Evolutionary conservation across 805 yeast species (phyloP), one percentile per base, ranked within the genome.

Genomic region (Brettanomyces bruxellensis): DNA sequence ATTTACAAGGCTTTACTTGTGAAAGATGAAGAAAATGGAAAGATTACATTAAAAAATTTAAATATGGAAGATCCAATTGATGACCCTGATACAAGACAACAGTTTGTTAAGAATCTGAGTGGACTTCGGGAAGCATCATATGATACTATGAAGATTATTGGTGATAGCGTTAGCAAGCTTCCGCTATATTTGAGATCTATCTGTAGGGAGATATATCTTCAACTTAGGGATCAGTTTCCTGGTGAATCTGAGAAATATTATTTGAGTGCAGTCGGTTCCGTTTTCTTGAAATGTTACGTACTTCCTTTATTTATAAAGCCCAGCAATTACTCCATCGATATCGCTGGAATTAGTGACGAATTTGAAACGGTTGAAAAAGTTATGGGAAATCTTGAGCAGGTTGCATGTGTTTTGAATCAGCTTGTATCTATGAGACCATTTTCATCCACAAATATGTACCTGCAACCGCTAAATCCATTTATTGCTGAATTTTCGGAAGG

Each of bases 391-490:
- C 62, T 88, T 47, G 56, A 63, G 18, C 76, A 76, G 45, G 67
- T 86, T 41, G 66, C 79, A 32, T 73, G 79, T 47, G 76, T 84
- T 9, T 55, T 87, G 44, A 67, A 74, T 32, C 95, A 86, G 60
- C 61, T 85, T 35, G 81, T 84, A 23, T 62, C 79, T 4, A 79
- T 87, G 80, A 72, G 74, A 50, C 78, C 86, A 2, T 87, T 88
- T 64, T 76, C 75, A 12, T 52, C 65, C 1, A 72, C 72, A 28
- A 80, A 84, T 52, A 76, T 81, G 42, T 87, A 79, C 60, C 64
- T 87, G 54, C 89, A 85, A 58, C 95, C 95, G 1, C 68, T 87
- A 57, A 86, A 86, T 60, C 90, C 84, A 40, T 86, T 78, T 56
- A 73, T 88, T 39, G 70, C 68, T 44, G 66, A 75, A 12, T 72